Base-by-base conservation (phyloP, 257 asterid genomes). In the Solanum pinnatisectum region DNA sequence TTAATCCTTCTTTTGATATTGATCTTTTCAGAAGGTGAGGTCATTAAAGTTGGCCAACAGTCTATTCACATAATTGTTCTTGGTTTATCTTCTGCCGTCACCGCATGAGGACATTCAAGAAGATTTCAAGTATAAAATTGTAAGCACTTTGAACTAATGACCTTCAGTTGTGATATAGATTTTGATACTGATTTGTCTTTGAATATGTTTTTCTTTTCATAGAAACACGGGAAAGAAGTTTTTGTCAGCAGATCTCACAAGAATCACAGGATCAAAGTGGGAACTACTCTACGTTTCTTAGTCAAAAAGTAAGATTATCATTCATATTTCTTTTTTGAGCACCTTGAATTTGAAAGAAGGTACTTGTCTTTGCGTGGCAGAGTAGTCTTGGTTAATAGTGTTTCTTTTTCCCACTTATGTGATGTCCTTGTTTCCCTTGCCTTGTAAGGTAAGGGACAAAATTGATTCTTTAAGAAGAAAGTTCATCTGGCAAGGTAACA, bases 41-140 rank as follows among this genome's bases (percentile, higher is more conserved):
- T 96, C 4, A 96, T 96, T 63, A 94, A 93, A 87, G 68, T 97
- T 68, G 88, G 95, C 79, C 92, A 90, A 23, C 90, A 91, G 65
- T 93, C 98, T 15, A 91, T 96, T 87, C 94, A 94, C 89, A 91
- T 90, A 6, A 91, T 95, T 56, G 96, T 96, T 90, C 98, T 95
- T 88, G 98, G 98, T 12, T 95, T 95, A 89, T 91, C 96, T 10
- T 90, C 96, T 14, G 96, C 89, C 88, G 87, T 88, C 86, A 92
- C 96, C 22, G 88, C 91, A n/a, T 68, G 96, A 91, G 76, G 96
- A 96, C 89, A 91, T 97, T 76, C 94, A 95, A 14, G 91, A 90
- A 6, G 95, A 97, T 70, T 94, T 95, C 87, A 91, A 90, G 92
- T 92, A 90, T 89, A 94, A 91, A 92, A 25, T 40, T 90, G 97